Conservation (phyloP, 352 stramenopile genomes). For the Phytophthora fragariae region DNA sequence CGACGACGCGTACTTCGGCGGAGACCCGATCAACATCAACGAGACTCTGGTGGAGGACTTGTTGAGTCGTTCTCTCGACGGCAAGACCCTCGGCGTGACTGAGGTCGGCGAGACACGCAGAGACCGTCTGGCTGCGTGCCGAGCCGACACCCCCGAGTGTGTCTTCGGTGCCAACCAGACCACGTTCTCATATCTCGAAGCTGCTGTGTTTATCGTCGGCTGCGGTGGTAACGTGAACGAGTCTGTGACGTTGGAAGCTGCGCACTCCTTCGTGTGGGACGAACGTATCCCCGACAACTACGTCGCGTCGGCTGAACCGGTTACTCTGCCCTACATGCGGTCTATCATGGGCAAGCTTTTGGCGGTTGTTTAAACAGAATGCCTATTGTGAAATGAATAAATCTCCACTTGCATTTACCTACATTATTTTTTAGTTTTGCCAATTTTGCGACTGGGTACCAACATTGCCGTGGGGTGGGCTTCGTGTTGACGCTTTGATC, state of each 20-base stretch:
- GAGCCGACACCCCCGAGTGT: constrained; percentile 43
- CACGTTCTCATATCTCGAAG: constrained; percentile 36
- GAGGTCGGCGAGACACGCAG: constrained; percentile 23
- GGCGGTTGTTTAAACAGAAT: constrained; percentile 4
- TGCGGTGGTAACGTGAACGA: constrained; percentile 43
- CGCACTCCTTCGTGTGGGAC: constrained; percentile 42
- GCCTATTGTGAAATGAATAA: too few species aligned
- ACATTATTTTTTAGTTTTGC: too few species aligned
- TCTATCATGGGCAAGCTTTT: constrained; percentile 21
- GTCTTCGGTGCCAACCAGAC: constrained; percentile 29
- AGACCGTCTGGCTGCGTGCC: constrained; percentile 35
- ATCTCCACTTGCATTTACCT: too few species aligned
- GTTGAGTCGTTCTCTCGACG: constrained; percentile 27
- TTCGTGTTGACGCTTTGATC: too few species aligned
- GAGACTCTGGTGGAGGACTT: constrained; percentile 29
- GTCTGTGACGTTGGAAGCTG: constrained; percentile 35
- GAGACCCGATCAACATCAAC: constrained; percentile 33
- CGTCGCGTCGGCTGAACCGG: constrained; percentile 19
- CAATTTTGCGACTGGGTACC: too few species aligned
- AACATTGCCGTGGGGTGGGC: too few species aligned
- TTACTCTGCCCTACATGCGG: constrained; percentile 33
- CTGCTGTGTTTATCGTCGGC: constrained; percentile 39
- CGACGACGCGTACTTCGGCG: constrained; percentile 34
- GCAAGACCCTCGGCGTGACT: constrained; percentile 26
- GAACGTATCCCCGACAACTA: constrained; percentile 48